Conservation (phyloP, 2,329 filamentous ascomycete genomes). For the Penicillium digitatum region DNA sequence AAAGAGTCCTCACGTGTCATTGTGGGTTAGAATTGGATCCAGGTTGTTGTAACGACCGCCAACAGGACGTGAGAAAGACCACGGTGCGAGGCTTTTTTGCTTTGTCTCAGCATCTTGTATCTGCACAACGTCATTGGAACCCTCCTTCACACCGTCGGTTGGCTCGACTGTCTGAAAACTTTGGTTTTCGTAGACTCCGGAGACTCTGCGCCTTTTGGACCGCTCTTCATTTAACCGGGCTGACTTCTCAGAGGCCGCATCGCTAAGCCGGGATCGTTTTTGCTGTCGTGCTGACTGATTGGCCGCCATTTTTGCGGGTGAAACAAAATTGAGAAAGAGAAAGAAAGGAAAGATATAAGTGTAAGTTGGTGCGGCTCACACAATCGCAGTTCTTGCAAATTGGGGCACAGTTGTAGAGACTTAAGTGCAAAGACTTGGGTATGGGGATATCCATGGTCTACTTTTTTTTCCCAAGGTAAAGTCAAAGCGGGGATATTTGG, state of each 20-base stretch:
- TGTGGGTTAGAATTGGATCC: slow-evolving; percentile 56
- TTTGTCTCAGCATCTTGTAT: slow-evolving; percentile 15
- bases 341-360: background rate
- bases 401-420: background rate
- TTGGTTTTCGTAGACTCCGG: slow-evolving; percentile 22
- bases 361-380: background rate
- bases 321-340: background rate
- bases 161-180: slow-evolving; percentile 25
- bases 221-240: slow-evolving; percentile 24
- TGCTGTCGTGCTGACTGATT: slow-evolving; percentile 21
- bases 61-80: slow-evolving; percentile 49
- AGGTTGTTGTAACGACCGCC: slow-evolving; percentile 55
- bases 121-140: slow-evolving; percentile 4
- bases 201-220: slow-evolving; percentile 32
- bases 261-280: slow-evolving; percentile 32
- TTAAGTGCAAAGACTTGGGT: background rate
- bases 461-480: slow-evolving; percentile 22
- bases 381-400: background rate
- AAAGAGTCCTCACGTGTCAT: slow-evolving; percentile 49
- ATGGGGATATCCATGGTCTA: slow-evolving; percentile 6
- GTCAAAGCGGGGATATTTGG: slow-evolving; percentile 12
- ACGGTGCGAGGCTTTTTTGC: slow-evolving; percentile 26
- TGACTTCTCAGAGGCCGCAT: slow-evolving; percentile 25
- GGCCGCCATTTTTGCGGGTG: slow-evolving; percentile 13
- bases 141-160: slow-evolving; percentile 22